Percentiles rank a stretch among this genome's conserved stretches.
These are phyloP conservation scores for Aspergillus egyptiacus DNA, from an alignment of 495 filamentous ascomycete species.

Conservation along the genomic window DNA sequence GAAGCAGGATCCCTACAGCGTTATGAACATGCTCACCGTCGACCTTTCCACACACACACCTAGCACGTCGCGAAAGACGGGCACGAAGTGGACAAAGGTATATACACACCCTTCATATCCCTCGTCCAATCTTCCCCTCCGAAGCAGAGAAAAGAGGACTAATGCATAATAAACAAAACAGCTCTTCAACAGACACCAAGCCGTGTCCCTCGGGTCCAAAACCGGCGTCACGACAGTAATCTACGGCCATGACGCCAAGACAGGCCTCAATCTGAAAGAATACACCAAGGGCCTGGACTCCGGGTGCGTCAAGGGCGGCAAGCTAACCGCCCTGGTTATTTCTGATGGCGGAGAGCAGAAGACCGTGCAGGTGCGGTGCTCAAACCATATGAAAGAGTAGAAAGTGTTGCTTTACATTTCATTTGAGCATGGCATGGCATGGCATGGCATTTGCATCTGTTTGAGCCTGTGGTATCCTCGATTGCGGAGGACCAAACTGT, in stretches of 20 bases:
- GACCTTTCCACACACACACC: conserved; percentile 57
- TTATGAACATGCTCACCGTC: conserved; percentile 90
- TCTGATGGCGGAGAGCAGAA: conserved; percentile 40
- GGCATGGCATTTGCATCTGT: background rate
- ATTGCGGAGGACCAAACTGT: too few relatives aligned
- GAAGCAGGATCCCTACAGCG: conserved; percentile 68
- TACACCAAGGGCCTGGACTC: conserved; percentile 85
- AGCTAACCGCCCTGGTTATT: conserved; percentile 72
- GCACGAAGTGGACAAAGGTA: conserved; percentile 63
- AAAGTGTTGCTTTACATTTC: background rate
- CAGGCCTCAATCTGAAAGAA: conserved; percentile 56
- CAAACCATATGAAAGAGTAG: background rate
- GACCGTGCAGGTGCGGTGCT: conserved; percentile 7
- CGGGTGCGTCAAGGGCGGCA: conserved; percentile 68
- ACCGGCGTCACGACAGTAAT: conserved; percentile 50
- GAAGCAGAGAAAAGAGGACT: background rate
- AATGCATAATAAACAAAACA: conserved; percentile 12
- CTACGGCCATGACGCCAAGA: conserved; percentile 82
- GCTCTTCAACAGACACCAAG: conserved; percentile 56
- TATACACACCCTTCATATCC: too few relatives aligned
- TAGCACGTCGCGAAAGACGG: conserved; percentile 44
- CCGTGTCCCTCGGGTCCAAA: conserved; percentile 17
- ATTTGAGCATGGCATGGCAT: background rate
- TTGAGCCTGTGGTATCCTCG: too few relatives aligned
- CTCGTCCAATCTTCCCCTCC: background rate